Conservation (phyloP, 2,329 filamentous ascomycete species). For the Plectosphaerella cucumerina region DNA sequence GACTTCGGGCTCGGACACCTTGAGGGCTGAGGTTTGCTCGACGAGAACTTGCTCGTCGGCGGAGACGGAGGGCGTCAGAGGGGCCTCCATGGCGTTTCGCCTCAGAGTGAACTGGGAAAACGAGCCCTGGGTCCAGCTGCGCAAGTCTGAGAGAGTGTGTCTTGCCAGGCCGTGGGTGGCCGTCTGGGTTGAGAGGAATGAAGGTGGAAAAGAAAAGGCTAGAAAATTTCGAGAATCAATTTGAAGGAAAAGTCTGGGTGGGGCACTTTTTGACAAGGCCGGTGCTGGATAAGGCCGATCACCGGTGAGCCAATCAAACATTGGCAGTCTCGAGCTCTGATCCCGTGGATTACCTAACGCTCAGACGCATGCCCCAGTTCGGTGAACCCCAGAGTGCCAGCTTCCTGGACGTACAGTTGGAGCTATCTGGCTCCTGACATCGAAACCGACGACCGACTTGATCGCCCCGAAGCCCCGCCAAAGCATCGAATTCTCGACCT, state of each 20-base stretch:
- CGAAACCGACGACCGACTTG: neutral
- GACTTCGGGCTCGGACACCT: conserved; percentile 8
- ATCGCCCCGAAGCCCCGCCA: neutral
- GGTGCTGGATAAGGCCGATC: neutral
- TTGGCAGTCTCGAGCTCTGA: neutral
- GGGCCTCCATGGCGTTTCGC: conserved; percentile 7
- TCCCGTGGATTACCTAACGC: neutral
- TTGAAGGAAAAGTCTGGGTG: neutral
- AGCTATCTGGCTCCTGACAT: neutral
- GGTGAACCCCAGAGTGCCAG: neutral
- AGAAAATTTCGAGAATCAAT: conserved; percentile 1
- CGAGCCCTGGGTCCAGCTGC: neutral
- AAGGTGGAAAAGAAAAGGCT: neutral
- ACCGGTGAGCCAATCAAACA: neutral
- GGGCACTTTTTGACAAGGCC: neutral
- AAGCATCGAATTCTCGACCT: neutral
- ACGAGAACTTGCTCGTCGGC: conserved; percentile 12
- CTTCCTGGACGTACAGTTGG: neutral
- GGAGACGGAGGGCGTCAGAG: neutral
- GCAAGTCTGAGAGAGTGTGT: neutral
- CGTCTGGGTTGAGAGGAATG: conserved; percentile 1
- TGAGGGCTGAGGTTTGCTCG: conserved; percentile 18
- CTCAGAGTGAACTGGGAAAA: neutral
- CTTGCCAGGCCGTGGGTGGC: neutral
- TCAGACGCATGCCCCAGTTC: too few relatives aligned